These are phyloP conservation scores for Tricholoma sp. DNA, from an alignment of 768 basidiomycete genomes.

Conservation along the genomic window DNA sequence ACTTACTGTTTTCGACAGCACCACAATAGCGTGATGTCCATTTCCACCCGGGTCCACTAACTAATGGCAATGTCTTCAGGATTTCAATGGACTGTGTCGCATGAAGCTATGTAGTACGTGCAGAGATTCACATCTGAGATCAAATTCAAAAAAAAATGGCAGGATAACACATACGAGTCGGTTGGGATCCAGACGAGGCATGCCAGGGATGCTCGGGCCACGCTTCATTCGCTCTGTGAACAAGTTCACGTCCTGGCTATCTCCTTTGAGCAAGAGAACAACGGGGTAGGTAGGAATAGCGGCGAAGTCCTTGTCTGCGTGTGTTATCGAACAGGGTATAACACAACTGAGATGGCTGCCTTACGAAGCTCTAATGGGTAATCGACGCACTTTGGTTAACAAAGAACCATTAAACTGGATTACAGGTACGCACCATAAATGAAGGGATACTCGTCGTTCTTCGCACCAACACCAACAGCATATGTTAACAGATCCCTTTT, in stretches of 20 bases:
- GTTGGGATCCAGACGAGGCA: conserved; percentile 69
- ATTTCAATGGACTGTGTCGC: conserved; percentile 77
- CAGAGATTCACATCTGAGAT: neutral
- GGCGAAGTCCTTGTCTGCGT: conserved; percentile 61
- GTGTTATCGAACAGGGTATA: neutral
- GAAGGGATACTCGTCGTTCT: conserved; percentile 62
- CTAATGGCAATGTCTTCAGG: conserved; percentile 69
- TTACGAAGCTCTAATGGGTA: conserved; percentile 46
- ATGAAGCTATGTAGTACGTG: conserved; percentile 50
- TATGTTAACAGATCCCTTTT: conserved; percentile 79
- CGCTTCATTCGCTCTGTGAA: conserved; percentile 53
- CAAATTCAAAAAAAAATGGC: neutral
- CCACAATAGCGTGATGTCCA: conserved; percentile 61
- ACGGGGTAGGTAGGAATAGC: conserved; percentile 86
- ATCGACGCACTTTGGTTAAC: neutral
- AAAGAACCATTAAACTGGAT: neutral
- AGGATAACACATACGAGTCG: conserved; percentile 58
- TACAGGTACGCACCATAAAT: conserved; percentile 55
- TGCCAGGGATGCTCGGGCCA: conserved; percentile 44
- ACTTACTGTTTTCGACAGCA: conserved; percentile 75
- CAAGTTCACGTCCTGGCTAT: conserved; percentile 60
- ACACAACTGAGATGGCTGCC: conserved; percentile 6
- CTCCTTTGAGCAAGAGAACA: conserved; percentile 68
- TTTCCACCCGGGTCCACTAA: conserved; percentile 78
- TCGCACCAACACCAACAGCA: conserved; percentile 78